phyloP scores from a whole-genome alignment of 371 early-diverging fungal species.

The Lichtheimia corymbifera region DNA sequence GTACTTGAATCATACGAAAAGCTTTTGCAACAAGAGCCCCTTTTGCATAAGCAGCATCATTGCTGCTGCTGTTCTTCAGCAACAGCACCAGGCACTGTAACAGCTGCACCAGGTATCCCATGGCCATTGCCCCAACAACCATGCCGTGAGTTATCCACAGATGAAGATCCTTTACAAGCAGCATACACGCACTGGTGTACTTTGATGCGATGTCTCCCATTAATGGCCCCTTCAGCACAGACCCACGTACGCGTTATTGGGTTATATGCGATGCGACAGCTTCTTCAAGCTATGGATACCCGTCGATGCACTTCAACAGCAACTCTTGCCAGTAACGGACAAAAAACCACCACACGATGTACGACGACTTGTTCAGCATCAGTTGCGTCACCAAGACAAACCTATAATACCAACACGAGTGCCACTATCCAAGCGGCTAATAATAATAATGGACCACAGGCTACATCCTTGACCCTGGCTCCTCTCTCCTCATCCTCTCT shows the following conservation, averaged over 20 bases:
- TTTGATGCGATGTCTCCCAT: constrained; percentile 36
- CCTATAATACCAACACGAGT: too few relatives aligned
- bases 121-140: constrained; percentile 15
- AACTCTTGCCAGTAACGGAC: not conserved
- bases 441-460: not conserved
- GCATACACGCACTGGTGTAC: constrained; percentile 44
- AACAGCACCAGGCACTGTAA: constrained; percentile 7
- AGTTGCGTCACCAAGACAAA: not conserved
- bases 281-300: constrained; percentile 14
- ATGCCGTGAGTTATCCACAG: not conserved
- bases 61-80: constrained; percentile 14
- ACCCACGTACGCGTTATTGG: constrained; percentile 34
- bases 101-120: constrained; percentile 15
- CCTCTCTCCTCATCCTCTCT: not conserved
- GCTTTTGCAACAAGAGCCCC: constrained; percentile 23
- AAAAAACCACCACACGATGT: not conserved
- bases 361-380: not conserved
- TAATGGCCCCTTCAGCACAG: constrained; percentile 29
- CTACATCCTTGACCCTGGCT: not conserved
- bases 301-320: constrained; percentile 3
- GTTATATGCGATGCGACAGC: constrained; percentile 39
- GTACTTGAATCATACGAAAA: constrained; percentile 32
- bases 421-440: too few relatives aligned
- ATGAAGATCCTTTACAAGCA: constrained; percentile 12
- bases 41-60: constrained; percentile 1